Base-by-base conservation (phyloP, 768 basidiomycete species). In the Amanita muscaria region DNA sequence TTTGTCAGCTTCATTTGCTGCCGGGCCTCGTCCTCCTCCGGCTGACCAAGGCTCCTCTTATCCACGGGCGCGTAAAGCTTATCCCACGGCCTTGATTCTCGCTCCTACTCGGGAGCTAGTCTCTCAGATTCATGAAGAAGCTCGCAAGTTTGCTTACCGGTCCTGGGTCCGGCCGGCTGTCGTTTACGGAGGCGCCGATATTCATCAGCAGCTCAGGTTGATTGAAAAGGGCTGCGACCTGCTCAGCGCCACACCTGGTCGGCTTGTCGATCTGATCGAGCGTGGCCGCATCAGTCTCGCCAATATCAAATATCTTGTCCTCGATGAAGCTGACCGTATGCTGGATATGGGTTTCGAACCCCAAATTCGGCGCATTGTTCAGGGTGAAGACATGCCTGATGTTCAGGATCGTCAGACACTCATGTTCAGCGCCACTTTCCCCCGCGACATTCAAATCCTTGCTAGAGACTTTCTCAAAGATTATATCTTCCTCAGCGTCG, bases 261-360 rank as follows among this genome's bases (percentile, higher is more conserved):
- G 96, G 64, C 85, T 98, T 36, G 93, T 98, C 51, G 96, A 99
- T 67, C 75, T 99, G 50, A 94, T 99, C 54, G 96, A 99, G 69
- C 87, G 96, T 56, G 96, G 96, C 10, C 80, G 88, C 48, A 97
- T 99, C 73, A 90, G 87, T 59, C 77, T 99, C 50, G 80, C 89
- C 53, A 97, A 97, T 67, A 83, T 99, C 70, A 85, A 89, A 57
- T 98, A 96, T 65, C 84, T 99, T 47, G 96, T 99, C 21, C 83
- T 99, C 44, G 96, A 99, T 57, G 96, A 99, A 70, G 96, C 96
- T 49, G 96, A 99, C 73, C 88, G 96, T 58, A 99, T 99, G 96
- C 78, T 99, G 59, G 96, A 99, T 72, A 99, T 99, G 96, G 96
- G 96, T 83, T 99, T 99, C 74, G 96, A 99, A 66, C 96, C 96